Evolutionary conservation across 2,329 filamentous ascomycete species (phyloP), one percentile per base, ranked within the genome.

Genomic region (Ampelomyces quisqualis): DNA sequence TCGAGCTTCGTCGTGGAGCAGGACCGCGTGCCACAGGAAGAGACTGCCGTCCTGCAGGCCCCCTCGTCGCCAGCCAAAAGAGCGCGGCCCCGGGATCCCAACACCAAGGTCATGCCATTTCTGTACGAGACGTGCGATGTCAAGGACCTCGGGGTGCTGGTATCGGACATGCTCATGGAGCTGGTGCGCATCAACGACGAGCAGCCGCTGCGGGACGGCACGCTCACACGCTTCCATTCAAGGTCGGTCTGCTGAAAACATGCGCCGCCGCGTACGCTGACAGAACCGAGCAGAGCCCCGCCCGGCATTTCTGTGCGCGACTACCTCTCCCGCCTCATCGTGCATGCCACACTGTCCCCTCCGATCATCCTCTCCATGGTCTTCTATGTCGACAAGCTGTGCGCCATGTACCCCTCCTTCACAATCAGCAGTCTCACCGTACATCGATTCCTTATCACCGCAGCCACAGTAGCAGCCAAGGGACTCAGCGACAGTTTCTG

Each of bases 301-400:
- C 93, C 93, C 6, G 90, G 88, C 37, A 98, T 98, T 45, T 95
- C 90, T 18, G 91, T 98, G 21, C 78, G 85, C 47, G 93, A 98
- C 67, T 98, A 98, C 65, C 79, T 98, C 23, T 87, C 93, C 60
- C 85, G 93, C 49, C 77, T 98, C 43, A 93, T 94, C 17, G 89
- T 90, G 44, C 93, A 98, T 66, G 93, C 93, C 18, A 96, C 91
- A 0, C 77, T 98, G 3, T 90, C 89, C 5, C 90, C 93, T 9
- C 91, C 93, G 1, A 85, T 98, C 35, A 77, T 98, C n/a, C 80
- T 98, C 23, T 93, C 90, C 56, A 97, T 98, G 89, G 93, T 98
- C 42, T 98, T 94, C 65, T 98, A 97, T 62, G 97, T 98, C 60
- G 93, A 98, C 71, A 85, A 90, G 21, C 78, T 98, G 15, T 98